Conservation (phyloP, 148 eudicot genomes). For the Mesembryanthemum crystallinum region DNA sequence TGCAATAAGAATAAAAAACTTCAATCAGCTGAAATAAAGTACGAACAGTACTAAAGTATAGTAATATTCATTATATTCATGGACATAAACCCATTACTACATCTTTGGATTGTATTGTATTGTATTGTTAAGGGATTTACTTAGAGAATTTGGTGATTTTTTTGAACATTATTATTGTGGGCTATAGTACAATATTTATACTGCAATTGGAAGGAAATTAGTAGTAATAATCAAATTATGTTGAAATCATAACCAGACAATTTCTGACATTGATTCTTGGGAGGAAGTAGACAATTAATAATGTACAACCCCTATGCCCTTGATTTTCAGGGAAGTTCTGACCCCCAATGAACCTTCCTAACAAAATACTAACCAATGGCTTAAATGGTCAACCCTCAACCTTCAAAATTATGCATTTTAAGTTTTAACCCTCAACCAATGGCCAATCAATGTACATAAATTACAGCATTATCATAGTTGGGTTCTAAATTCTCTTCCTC, state of each 20-base stretch:
- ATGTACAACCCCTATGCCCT: neutral
- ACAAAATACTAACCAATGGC: neutral
- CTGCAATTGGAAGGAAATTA: neutral
- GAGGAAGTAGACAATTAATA: constrained; percentile 13
- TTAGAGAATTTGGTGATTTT: too few relatives aligned
- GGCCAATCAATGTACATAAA: too few relatives aligned
- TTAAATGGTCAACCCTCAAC: constrained; percentile 22
- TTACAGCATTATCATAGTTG: too few relatives aligned
- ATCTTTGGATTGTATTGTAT: too few relatives aligned
- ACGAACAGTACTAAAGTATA: too few relatives aligned
- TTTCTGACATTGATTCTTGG: constrained; percentile 22
- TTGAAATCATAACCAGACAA: constrained; percentile 13
- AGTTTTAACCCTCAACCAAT: too few relatives aligned
- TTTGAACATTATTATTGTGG: too few relatives aligned
- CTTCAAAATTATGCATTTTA: neutral
- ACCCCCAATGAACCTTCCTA: neutral
- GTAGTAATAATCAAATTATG: constrained; percentile 8
- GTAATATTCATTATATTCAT: too few relatives aligned
- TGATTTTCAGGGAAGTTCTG: constrained; percentile 11
- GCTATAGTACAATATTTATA: neutral
- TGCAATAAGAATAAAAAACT: constrained; percentile 22
- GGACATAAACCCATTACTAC: neutral
- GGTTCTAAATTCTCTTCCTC: too few relatives aligned
- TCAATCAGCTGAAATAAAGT: neutral
- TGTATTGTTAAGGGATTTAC: too few relatives aligned